phyloP scores from a whole-genome alignment of 2,329 filamentous ascomycete species.

The Arthrinium phaeospermum region DNA sequence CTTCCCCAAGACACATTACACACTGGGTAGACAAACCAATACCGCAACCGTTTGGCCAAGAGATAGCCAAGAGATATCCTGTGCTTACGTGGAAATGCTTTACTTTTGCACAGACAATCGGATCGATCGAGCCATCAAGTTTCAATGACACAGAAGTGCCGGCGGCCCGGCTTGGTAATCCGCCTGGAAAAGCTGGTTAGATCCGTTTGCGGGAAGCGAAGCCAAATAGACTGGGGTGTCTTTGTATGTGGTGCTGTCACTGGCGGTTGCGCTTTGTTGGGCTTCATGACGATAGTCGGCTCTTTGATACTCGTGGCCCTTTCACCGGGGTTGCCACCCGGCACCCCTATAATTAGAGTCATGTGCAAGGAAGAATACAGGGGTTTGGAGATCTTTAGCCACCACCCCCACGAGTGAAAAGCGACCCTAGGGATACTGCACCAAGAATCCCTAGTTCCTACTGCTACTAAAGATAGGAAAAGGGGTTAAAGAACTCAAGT shows the following conservation, averaged over 20 bases:
- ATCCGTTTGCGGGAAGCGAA: slow-evolving; percentile 8
- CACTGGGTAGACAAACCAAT: not conserved
- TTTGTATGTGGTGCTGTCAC: not conserved
- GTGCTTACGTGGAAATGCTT: not conserved
- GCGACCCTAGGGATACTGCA: not conserved
- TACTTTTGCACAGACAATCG: not conserved
- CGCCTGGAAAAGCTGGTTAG: not conserved
- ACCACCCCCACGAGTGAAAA: not conserved
- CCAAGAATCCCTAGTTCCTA: not conserved
- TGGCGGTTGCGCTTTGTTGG: not conserved
- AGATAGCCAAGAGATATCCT: not conserved
- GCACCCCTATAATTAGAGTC: not conserved
- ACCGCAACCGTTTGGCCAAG: not conserved
- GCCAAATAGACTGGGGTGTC: not conserved
- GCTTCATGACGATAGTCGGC: not conserved
- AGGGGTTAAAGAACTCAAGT: not conserved
- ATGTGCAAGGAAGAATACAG: too few relatives aligned
- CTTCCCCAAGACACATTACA: not conserved
- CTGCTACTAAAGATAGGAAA: not conserved
- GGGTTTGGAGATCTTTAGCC: not conserved
- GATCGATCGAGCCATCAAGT: not conserved
- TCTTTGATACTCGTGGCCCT: not conserved
- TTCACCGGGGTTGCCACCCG: slow-evolving; percentile 2
- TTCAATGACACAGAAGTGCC: not conserved
- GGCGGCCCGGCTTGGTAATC: not conserved